These are phyloP conservation scores for Trichoderma sp. DNA, from an alignment of 2,329 filamentous ascomycete species.

Conservation along the genomic window DNA sequence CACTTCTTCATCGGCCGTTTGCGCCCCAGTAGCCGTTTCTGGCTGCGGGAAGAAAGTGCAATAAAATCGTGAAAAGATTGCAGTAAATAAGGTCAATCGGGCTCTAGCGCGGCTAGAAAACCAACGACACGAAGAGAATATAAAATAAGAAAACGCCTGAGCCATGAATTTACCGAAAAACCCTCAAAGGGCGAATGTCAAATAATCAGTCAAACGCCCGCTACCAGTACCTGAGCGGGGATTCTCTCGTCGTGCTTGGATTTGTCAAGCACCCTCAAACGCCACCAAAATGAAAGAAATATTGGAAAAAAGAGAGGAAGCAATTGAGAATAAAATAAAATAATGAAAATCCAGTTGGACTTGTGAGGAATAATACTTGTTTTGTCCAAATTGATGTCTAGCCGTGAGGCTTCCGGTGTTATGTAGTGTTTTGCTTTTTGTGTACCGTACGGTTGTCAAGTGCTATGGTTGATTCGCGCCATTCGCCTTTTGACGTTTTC, in stretches of 20 bases:
- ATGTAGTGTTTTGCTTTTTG: conserved; percentile 22
- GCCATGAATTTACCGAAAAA: conserved; percentile 20
- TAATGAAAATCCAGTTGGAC: conserved; percentile 1
- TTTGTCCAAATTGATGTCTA: conserved; percentile 23
- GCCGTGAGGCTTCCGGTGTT: conserved; percentile 26
- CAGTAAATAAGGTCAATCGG: background rate
- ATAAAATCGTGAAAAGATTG: background rate
- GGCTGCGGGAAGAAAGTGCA: background rate
- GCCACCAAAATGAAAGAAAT: conserved; percentile 10
- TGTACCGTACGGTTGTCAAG: conserved; percentile 8
- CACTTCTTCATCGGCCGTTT: background rate
- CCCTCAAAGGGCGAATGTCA: conserved; percentile 26
- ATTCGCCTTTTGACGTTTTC: background rate
- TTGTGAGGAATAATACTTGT: conserved; percentile 10
- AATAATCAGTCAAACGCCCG: conserved; percentile 36
- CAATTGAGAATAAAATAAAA: background rate
- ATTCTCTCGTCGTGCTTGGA: conserved; percentile 18
- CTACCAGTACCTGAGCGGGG: conserved; percentile 29
- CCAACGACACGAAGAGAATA: background rate
- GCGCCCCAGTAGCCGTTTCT: background rate
- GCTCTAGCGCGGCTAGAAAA: background rate
- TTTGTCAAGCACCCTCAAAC: conserved; percentile 7
- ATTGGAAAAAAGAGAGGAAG: background rate
- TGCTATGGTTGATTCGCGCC: conserved; percentile 2
- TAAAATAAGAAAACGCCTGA: conserved; percentile 16